These are phyloP conservation scores for Sideroxylon spinosum DNA, from an alignment of 179 eudicot species.

Conservation along the genomic window DNA sequence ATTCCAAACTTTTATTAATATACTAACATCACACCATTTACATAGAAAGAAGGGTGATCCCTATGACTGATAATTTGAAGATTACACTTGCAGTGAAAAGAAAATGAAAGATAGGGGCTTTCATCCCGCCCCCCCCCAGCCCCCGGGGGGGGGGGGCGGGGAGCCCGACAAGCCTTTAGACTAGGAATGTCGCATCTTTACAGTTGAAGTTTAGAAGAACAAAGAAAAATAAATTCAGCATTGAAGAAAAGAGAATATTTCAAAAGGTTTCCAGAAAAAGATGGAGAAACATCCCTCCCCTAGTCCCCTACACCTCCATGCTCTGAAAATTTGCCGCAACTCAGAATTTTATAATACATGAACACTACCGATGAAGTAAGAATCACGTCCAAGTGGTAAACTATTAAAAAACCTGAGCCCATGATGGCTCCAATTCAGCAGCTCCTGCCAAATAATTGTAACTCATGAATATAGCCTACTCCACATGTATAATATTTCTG, in stretches of 20 bases:
- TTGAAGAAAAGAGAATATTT: not conserved
- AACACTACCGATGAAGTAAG: not conserved
- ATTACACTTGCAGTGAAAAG: not conserved
- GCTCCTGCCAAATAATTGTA: slow-evolving; percentile 58
- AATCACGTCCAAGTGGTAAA: not conserved
- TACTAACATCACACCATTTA: not conserved
- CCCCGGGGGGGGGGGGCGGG: no score
- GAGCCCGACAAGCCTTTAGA: not conserved
- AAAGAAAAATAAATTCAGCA: not conserved
- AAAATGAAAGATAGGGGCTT: not conserved
- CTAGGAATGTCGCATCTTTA: not conserved
- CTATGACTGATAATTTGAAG: not conserved
- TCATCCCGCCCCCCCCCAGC: no score
- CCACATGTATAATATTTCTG: not conserved
- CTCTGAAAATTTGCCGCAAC: not conserved
- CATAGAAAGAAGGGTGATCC: not conserved
- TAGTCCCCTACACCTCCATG: not conserved
- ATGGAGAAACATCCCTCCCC: not conserved
- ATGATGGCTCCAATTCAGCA: slow-evolving; percentile 66
- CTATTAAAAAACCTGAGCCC: slow-evolving; percentile 74
- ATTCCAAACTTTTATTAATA: not conserved
- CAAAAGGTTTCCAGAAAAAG: not conserved
- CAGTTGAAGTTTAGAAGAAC: not conserved
- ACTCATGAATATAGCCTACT: not conserved
- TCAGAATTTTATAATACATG: not conserved